Conservation (phyloP, 176 grass and related monocot species). For the Poa pratensis region DNA sequence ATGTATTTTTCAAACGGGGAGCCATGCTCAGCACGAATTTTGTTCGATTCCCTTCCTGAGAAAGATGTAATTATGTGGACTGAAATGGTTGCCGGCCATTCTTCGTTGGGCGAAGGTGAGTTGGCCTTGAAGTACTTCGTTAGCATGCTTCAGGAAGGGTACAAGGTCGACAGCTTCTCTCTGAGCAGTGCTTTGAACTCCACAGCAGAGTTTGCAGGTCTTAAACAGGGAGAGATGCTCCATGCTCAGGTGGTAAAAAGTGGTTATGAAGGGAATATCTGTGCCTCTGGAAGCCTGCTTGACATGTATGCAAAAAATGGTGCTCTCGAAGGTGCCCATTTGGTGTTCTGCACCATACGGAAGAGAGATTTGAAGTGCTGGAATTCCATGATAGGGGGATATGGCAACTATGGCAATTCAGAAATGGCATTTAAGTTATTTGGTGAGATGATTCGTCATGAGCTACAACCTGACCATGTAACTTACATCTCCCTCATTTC, state of each 20-base stretch:
- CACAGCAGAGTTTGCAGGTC: slow-evolving; percentile 61
- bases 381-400: slow-evolving; percentile 91
- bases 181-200: slow-evolving; percentile 84
- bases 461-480: slow-evolving; percentile 72
- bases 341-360: slow-evolving; percentile 56
- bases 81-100: slow-evolving; percentile 89
- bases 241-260: slow-evolving; percentile 74
- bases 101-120: slow-evolving; percentile 69
- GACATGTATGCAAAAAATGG: slow-evolving; percentile 94
- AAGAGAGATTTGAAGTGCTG: slow-evolving; percentile 86
- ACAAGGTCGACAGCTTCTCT: slow-evolving; percentile 86
- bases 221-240: slow-evolving; percentile 80
- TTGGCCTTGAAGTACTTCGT: slow-evolving; percentile 74
- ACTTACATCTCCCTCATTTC: slow-evolving; percentile 90
- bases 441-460: slow-evolving; percentile 64
- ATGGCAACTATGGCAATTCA: slow-evolving; percentile 69
- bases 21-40: slow-evolving; percentile 46
- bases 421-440: slow-evolving; percentile 81
- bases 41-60: slow-evolving; percentile 57
- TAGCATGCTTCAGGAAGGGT: slow-evolving; percentile 62
- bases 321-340: slow-evolving; percentile 50
- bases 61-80: slow-evolving; percentile 97
- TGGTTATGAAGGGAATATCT: slow-evolving; percentile 73
- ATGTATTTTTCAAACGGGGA: slow-evolving; percentile 90
- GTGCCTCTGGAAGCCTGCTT: slow-evolving; percentile 75